Evolutionary conservation across 192 early-diverging fungal genomes (phyloP).

Genomic region (Umbelopsis sp.): DNA sequence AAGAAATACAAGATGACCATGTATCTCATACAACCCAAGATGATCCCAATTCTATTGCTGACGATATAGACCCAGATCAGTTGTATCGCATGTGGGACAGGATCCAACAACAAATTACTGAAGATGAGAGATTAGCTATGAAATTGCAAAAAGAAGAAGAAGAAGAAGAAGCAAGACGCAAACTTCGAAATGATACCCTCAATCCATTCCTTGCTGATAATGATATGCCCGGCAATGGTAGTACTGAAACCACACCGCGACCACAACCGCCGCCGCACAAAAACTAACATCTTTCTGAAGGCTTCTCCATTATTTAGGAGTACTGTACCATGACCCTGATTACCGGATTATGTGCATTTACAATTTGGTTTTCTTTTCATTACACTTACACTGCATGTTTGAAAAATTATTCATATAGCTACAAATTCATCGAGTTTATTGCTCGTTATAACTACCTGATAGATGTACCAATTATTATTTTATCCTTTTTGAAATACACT

Average conservation of each 20-base stretch:
- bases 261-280: not conserved
- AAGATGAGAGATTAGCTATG: conserved; percentile 26
- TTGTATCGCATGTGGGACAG: conserved; percentile 19
- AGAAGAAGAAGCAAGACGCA: conserved; percentile 7
- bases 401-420: no score
- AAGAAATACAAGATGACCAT: conserved; percentile 18
- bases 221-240: not conserved
- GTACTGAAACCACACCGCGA: conserved; percentile 3
- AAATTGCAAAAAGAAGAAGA: conserved; percentile 27
- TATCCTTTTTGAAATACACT: no score
- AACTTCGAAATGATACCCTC: conserved; percentile 11
- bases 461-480: no score
- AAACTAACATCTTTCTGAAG: not conserved
- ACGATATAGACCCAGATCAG: conserved; percentile 26
- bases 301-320: no score
- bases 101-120: conserved; percentile 27
- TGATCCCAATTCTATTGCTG: conserved; percentile 11
- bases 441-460: no score
- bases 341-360: no score
- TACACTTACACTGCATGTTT: no score
- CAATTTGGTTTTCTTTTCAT: no score
- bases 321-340: no score
- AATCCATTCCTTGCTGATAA: conserved; percentile 27
- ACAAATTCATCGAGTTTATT: no score
- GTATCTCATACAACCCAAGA: conserved; percentile 20